These are phyloP conservation scores for Evernia prunastri DNA, from an alignment of 495 filamentous ascomycete species.

Conservation along the genomic window DNA sequence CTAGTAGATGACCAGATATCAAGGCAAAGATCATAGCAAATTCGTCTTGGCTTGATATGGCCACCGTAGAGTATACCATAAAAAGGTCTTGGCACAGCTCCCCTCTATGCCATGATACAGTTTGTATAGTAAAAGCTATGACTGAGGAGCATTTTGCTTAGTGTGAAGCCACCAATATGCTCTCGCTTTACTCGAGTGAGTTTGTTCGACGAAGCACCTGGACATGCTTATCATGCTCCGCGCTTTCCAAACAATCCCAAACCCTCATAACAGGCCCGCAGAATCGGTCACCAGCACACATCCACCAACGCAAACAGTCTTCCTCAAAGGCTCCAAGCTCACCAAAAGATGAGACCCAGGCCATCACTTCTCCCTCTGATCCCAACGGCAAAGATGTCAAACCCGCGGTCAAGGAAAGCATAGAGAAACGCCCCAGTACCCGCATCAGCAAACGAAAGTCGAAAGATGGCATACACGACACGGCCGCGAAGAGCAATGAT, in stretches of 20 bases:
- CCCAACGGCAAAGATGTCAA: constrained; percentile 16
- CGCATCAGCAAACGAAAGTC: constrained; percentile 20
- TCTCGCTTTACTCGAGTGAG: constrained; percentile 46
- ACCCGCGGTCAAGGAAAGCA: background rate
- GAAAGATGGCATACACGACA: constrained; percentile 13
- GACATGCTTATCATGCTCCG: constrained; percentile 36
- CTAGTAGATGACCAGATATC: background rate
- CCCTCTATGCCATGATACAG: background rate
- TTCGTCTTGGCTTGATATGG: constrained; percentile 4
- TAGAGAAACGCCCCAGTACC: constrained; percentile 13
- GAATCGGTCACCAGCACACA: constrained; percentile 31
- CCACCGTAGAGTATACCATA: constrained; percentile 2
- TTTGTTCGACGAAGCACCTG: constrained; percentile 40
- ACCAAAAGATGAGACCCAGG: constrained; percentile 28
- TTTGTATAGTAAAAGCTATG: background rate
- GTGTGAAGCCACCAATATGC: constrained; percentile 30
- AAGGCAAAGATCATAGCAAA: background rate
- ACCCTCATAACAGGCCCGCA: constrained; percentile 32
- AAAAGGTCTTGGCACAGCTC: background rate
- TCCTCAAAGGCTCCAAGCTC: constrained; percentile 43
- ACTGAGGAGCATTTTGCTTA: background rate
- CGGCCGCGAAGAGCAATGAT: constrained; percentile 7
- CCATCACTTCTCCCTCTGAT: constrained; percentile 21
- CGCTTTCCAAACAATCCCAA: constrained; percentile 26
- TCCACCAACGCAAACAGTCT: constrained; percentile 50